Evolutionary conservation across 805 yeast genomes (phyloP).

Genomic region (Saccharomycopsis malanga): DNA sequence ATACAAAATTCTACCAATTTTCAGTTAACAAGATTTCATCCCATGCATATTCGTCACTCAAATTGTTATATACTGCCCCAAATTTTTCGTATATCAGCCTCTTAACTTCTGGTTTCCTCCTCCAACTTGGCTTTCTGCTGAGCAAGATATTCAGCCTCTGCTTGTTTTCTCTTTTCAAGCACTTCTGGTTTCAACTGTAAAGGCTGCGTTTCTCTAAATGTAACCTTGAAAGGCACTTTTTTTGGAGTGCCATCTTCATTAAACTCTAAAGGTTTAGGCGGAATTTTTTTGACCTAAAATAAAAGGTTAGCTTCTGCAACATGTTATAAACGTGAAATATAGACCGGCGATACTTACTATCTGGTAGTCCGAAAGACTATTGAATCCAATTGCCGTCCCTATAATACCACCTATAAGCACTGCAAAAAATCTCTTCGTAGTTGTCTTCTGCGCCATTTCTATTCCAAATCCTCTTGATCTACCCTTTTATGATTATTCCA

Average conservation of each 20-base stretch:
- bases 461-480: no score
- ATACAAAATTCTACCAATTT: no score
- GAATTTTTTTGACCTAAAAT: constrained; percentile 31
- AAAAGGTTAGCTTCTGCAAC: constrained; percentile 5
- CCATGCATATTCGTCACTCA: no score
- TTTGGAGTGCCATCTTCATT: constrained; percentile 36
- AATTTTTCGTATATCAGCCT: no score
- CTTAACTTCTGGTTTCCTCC: no score
- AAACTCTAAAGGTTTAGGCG: constrained; percentile 33
- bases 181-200: constrained; percentile 34
- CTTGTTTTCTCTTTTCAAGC: constrained; percentile 7
- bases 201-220: constrained; percentile 33
- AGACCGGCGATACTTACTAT: no score
- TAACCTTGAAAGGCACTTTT: constrained; percentile 30
- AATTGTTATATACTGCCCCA: no score
- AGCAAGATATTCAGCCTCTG: constrained; percentile 11
- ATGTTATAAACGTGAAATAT: background rate
- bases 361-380: constrained; percentile 17
- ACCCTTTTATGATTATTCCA: no score
- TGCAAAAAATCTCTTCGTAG: constrained; percentile 16
- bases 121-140: background rate
- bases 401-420: constrained; percentile 12
- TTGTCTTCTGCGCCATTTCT: constrained; percentile 2
- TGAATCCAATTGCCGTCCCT: constrained; percentile 16
- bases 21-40: no score